These are phyloP conservation scores for Aspergillus leporis DNA, from an alignment of 495 filamentous ascomycete species.

Conservation along the genomic window DNA sequence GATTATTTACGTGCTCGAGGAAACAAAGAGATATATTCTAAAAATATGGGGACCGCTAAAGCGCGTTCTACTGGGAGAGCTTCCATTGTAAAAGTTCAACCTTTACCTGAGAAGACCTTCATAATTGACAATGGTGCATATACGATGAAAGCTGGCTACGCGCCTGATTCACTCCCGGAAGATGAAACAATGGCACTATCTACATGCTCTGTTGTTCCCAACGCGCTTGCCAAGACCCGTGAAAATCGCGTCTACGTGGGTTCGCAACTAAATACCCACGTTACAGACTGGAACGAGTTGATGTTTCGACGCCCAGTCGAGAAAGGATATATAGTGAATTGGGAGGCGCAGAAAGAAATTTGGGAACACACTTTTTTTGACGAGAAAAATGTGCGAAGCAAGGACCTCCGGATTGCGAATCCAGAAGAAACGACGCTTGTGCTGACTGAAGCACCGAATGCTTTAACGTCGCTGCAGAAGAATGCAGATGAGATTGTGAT, in stretches of 20 bases:
- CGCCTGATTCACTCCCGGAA: slow-evolving; percentile 40
- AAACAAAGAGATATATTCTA: too few relatives aligned
- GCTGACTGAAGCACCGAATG: slow-evolving; percentile 90
- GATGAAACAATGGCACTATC: slow-evolving; percentile 43
- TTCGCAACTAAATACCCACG: slow-evolving; percentile 69
- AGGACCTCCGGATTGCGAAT: slow-evolving; percentile 33
- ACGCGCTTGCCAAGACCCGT: slow-evolving; percentile 82
- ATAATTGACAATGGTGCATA: slow-evolving; percentile 93
- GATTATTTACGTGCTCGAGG: background rate
- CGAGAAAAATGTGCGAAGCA: slow-evolving; percentile 58
- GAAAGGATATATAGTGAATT: slow-evolving; percentile 93
- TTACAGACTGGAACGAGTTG: slow-evolving; percentile 87
- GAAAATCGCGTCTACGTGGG: slow-evolving; percentile 77
- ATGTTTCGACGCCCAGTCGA: slow-evolving; percentile 87
- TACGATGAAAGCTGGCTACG: slow-evolving; percentile 91
- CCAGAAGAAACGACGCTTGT: slow-evolving; percentile 80
- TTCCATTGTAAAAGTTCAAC: slow-evolving; percentile 27
- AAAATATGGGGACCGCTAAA: slow-evolving; percentile 40
- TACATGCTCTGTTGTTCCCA: slow-evolving; percentile 72
- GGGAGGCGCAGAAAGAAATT: slow-evolving; percentile 93
- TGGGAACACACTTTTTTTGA: slow-evolving; percentile 93
- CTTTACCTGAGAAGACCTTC: slow-evolving; percentile 66
- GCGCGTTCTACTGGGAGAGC: slow-evolving; percentile 37
- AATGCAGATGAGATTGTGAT: slow-evolving; percentile 97
- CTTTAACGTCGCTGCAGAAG: slow-evolving; percentile 72